phyloP scores from a whole-genome alignment of 805 yeast genomes.

The Kurtzmaniella cleridarum region DNA sequence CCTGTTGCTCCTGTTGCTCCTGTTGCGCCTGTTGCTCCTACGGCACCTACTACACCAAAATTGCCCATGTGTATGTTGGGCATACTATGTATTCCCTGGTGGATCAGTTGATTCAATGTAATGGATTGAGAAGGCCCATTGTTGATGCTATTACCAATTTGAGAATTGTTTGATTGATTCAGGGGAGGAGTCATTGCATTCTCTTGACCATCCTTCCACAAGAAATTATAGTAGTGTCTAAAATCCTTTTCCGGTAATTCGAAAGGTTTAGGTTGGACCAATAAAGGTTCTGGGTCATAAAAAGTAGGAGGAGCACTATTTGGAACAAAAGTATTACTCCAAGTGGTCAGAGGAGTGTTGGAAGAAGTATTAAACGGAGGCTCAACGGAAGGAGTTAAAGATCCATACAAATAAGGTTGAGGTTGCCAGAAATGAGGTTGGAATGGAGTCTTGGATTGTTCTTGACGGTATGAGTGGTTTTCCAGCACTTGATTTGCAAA shows the following conservation, averaged over 20 bases:
- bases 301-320: constrained; percentile 34
- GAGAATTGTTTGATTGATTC: no score
- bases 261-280: constrained; percentile 11
- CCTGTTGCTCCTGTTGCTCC: no score
- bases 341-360: constrained; percentile 32
- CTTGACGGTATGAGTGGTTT: background rate
- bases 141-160: background rate
- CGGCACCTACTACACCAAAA: no score
- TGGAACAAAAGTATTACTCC: constrained; percentile 29
- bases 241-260: constrained; percentile 13
- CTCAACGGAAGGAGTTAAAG: constrained; percentile 20
- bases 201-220: no score
- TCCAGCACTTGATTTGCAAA: no score
- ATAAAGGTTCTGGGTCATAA: constrained; percentile 8
- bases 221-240: no score
- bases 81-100: no score
- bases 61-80: no score
- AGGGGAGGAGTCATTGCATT: no score
- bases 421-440: constrained; percentile 7
- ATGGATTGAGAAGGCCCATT: constrained; percentile 5
- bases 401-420: constrained; percentile 16
- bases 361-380: constrained; percentile 5
- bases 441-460: background rate
- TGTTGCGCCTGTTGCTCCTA: no score
- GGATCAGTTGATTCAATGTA: no score